These are phyloP conservation scores for Chlamydomonas sp. DNA, from an alignment of 139 green algal genomes.

Conservation along the genomic window DNA sequence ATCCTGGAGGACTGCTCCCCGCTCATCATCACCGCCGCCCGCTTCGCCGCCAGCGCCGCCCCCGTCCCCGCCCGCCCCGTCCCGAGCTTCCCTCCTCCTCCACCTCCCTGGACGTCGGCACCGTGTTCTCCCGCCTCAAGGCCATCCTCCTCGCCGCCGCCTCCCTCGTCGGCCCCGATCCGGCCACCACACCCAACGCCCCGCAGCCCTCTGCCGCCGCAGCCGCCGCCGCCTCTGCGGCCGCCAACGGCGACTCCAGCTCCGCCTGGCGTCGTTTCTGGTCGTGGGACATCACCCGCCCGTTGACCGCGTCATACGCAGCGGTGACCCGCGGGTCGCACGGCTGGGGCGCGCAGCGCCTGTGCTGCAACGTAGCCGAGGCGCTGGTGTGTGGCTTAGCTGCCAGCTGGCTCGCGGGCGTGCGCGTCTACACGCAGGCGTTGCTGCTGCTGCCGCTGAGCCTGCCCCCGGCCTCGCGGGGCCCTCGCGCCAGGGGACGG, in stretches of 20 bases:
- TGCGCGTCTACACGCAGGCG: constrained; percentile 5
- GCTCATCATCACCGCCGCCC: constrained; percentile 17
- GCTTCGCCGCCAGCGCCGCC: not conserved
- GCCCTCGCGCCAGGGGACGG: not conserved
- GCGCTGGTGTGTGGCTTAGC: constrained; percentile 30
- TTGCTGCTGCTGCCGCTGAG: constrained; percentile 50
- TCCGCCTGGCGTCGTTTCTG: constrained; percentile 4
- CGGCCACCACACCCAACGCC: not conserved
- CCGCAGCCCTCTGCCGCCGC: not conserved
- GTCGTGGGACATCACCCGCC: constrained; percentile 37
- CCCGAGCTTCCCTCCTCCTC: not conserved
- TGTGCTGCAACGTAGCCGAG: constrained; percentile 45
- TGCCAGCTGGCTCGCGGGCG: constrained; percentile 4
- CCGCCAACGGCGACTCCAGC: not conserved
- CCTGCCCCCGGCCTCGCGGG: not conserved
- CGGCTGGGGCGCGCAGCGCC: constrained; percentile 39
- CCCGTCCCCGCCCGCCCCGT: not conserved
- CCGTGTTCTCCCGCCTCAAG: constrained; percentile 42
- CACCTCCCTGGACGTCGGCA: not conserved
- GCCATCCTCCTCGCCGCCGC: constrained; percentile 34
- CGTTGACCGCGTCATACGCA: constrained; percentile 28
- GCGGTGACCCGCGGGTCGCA: not conserved
- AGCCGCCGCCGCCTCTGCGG: not conserved
- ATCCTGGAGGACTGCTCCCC: constrained; percentile 39
- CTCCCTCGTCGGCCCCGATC: constrained; percentile 2